Conservation (phyloP, 305 asterid genomes). For the Fraxinus angustifolia region DNA sequence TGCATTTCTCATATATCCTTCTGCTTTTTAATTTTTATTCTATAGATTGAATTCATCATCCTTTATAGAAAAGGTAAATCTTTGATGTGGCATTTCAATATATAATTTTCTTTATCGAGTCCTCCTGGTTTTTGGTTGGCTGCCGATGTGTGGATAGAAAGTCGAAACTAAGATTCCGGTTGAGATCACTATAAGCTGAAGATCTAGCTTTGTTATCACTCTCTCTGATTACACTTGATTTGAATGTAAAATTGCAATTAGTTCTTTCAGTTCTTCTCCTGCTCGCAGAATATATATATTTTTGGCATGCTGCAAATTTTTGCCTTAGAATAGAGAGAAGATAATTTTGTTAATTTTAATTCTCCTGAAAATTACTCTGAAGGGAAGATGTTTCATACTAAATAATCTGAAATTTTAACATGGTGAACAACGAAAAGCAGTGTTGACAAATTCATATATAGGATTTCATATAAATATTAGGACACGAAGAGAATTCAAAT, state of each 20-base stretch:
- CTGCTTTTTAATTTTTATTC: constrained; percentile 24
- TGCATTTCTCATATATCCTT: constrained; percentile 5
- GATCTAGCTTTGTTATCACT: not conserved
- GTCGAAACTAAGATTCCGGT: not conserved
- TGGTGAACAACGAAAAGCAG: not conserved
- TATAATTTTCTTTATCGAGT: not conserved
- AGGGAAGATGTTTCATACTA: not conserved
- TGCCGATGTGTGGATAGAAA: not conserved
- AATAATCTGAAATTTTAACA: not conserved
- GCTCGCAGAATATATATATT: not conserved
- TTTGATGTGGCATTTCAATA: constrained; percentile 29
- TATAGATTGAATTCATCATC: constrained; percentile 35
- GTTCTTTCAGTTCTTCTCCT: not conserved
- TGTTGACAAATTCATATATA: not conserved
- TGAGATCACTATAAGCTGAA: not conserved
- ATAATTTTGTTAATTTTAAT: not conserved
- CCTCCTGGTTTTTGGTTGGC: not conserved
- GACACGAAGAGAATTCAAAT: not conserved
- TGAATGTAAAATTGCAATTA: not conserved
- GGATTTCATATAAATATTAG: not conserved
- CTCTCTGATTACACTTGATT: not conserved
- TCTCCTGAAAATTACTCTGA: not conserved
- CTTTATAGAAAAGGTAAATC: constrained; percentile 31
- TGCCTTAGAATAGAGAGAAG: not conserved
- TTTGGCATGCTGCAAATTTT: not conserved